Evolutionary conservation across 176 grass and related monocot species (phyloP).

Genomic region (Phyllostachys edulis): DNA sequence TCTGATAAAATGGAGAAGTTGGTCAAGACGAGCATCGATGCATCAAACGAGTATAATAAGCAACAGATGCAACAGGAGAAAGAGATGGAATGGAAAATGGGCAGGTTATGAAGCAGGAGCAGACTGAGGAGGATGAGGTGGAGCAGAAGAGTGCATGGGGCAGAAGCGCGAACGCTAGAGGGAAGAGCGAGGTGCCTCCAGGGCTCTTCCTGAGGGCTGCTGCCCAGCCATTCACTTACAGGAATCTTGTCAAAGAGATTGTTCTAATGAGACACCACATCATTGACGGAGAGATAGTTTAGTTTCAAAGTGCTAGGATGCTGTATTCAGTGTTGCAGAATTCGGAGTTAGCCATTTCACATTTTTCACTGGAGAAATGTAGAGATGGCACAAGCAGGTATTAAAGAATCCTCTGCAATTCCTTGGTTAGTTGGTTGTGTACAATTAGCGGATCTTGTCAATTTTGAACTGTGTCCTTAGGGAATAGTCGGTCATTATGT

Average conservation of each 20-base stretch:
- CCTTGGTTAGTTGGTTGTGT: not conserved
- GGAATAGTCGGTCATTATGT: not conserved
- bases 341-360: not conserved
- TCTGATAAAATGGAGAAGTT: conserved; percentile 85
- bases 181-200: conserved; percentile 34
- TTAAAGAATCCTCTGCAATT: conserved; percentile 1
- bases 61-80: conserved; percentile 43
- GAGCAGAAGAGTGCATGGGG: conserved; percentile 24
- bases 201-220: conserved; percentile 69
- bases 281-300: conserved; percentile 73
- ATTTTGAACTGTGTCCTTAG: not conserved
- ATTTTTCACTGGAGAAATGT: not conserved
- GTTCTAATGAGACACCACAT: conserved; percentile 81
- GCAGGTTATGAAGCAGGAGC: conserved; percentile 35
- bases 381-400: conserved; percentile 4
- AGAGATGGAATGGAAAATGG: conserved; percentile 34
- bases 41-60: conserved; percentile 40
- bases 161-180: conserved; percentile 4
- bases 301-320: conserved; percentile 16
- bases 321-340: not conserved
- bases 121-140: conserved; percentile 47
- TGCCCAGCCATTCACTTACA: conserved; percentile 76
- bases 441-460: conserved; percentile 2
- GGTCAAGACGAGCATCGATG: conserved; percentile 58
- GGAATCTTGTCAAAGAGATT: conserved; percentile 95